Base-by-base conservation (phyloP, 2,329 filamentous ascomycete genomes). In the Fusarium torreyae region DNA sequence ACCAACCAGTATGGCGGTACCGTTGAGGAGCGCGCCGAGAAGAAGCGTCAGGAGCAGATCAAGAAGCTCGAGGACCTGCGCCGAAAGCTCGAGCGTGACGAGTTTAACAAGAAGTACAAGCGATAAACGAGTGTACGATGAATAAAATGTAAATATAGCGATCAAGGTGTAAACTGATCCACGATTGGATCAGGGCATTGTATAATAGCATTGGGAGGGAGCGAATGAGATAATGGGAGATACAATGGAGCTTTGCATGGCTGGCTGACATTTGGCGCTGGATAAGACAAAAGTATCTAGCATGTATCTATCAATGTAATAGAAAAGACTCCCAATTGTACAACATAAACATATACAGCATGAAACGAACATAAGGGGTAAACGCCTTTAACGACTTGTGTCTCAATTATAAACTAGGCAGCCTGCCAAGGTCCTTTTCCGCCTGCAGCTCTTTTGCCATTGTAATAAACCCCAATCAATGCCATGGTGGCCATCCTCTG, bases 101-200 rank as follows among this genome's bases (percentile, higher is more conserved):
- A 80, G 65, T 81, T 80, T 57, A 78, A 82, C 42, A 80, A 77
- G 63, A 82, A 83, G 74, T 83, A 81, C 75, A 79, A 80, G 77
- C 68, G 53, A 64, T 70, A 54, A 63, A 64, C 45, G 70, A 72
- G 7, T 63, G 66, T 53, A 62, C n/a, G 36, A 57, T 50, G 20
- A 56, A 52, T 36, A 6, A 52, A 60, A 42, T 70, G 67, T 70
- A 70, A 70, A 70, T 61, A 67, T 70, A 59, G 56, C 46, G 22
- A 60, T 46, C 20, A 54, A 36, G 24, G 28, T 63, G 59, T 51
- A 54, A 45, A 62, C 59, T 46, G 46, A 45, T 57, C 56, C 36
- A 7, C 11, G 43, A 53, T 40, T 59, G 45, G 66, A 46, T 44
- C 43, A 57, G 56, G 40, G 18, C 31, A 39, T 28, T 69, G 67